Conservation (phyloP, 257 asterid species). For the Solanum megistacrolobum region DNA sequence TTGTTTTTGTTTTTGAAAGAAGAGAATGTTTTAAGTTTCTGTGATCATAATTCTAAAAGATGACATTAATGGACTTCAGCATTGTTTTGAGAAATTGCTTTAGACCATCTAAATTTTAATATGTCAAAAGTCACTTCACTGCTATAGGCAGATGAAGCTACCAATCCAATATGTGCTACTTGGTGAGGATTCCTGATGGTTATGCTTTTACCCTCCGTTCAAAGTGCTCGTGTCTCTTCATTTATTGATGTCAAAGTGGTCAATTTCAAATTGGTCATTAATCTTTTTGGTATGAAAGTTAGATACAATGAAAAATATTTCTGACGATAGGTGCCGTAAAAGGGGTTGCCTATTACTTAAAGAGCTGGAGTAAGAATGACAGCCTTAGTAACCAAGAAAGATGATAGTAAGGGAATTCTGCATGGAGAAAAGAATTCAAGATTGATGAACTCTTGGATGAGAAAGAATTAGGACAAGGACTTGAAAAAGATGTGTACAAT, state of each 20-base stretch:
- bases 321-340: background rate
- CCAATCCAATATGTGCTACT: background rate
- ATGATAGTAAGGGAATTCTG: slow-evolving; percentile 2
- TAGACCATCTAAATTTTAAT: background rate
- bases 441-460: slow-evolving; percentile 61
- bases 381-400: background rate
- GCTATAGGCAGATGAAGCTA: background rate
- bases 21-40: background rate
- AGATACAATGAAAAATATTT: background rate
- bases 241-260: background rate
- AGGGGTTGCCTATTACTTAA: background rate
- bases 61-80: background rate
- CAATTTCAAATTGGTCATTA: background rate
- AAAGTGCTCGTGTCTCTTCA: background rate
- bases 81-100: background rate
- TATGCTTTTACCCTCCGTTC: background rate
- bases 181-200: background rate
- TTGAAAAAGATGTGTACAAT: slow-evolving; percentile 68
- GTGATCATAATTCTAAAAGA: background rate
- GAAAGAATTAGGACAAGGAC: slow-evolving; percentile 43
- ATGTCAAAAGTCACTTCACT: background rate
- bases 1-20: background rate
- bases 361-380: background rate
- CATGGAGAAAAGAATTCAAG: slow-evolving; percentile 75
- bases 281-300: background rate